Conservation (phyloP, 768 basidiomycete genomes). For the Lentinula raphanica region DNA sequence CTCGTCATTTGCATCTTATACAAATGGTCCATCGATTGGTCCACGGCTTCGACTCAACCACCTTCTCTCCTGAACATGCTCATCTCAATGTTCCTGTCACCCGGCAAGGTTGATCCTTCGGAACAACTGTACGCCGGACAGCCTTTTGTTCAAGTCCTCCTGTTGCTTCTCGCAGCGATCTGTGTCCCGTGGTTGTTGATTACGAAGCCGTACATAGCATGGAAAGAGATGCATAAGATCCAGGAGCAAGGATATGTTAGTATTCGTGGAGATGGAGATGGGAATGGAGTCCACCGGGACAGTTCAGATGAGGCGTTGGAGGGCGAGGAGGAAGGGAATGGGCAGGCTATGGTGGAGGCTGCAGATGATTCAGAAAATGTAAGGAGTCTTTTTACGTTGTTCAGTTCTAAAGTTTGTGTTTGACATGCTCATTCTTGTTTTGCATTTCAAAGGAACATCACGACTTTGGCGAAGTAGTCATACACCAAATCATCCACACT, state of each 20-base stretch:
- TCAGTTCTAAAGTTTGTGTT: constrained; percentile 5
- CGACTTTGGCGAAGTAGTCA: constrained; percentile 90
- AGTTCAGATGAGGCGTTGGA: constrained; percentile 61
- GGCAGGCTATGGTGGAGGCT: constrained; percentile 67
- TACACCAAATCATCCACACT: constrained; percentile 97
- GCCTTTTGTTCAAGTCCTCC: constrained; percentile 70
- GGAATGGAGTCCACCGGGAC: constrained; percentile 41
- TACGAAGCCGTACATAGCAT: constrained; percentile 86
- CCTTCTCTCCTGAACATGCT: constrained; percentile 94
- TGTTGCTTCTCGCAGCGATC: constrained; percentile 72
- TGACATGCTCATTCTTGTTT: background rate
- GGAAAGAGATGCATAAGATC: constrained; percentile 83
- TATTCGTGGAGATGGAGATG: constrained; percentile 43
- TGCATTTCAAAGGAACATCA: constrained; percentile 61
- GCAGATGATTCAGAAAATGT: constrained; percentile 65
- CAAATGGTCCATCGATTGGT: constrained; percentile 97
- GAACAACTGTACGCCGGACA: constrained; percentile 85
- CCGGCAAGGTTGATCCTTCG: constrained; percentile 67
- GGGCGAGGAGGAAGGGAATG: constrained; percentile 79
- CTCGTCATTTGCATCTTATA: constrained; percentile 90
- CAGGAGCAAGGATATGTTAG: constrained; percentile 76
- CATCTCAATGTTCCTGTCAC: constrained; percentile 92
- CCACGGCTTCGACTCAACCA: constrained; percentile 56
- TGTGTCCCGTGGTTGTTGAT: constrained; percentile 96
- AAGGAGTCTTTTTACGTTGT: constrained; percentile 30